Evolutionary conservation across 495 filamentous ascomycete genomes (phyloP).

Genomic region (Podospora anserina): DNA sequence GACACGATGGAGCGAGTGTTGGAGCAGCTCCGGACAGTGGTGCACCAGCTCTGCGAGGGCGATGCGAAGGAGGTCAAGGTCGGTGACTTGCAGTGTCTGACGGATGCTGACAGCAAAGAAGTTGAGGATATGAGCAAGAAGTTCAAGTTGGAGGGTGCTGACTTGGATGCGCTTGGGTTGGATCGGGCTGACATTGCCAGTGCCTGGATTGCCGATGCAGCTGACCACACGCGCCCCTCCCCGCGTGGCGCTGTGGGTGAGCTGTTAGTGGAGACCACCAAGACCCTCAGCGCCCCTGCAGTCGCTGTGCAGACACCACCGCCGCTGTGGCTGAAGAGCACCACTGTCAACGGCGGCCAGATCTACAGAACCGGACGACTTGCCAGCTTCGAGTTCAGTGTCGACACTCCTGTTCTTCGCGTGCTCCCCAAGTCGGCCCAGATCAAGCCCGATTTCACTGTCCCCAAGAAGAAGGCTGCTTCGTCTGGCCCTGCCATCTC

Average conservation of each 20-base stretch:
- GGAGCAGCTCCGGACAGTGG: conserved; percentile 29
- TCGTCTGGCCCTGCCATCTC: conserved; percentile 13
- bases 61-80: conserved; percentile 23
- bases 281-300: conserved; percentile 11
- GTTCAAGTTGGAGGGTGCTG: conserved; percentile 5
- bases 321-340: neutral
- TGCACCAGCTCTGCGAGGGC: conserved; percentile 33
- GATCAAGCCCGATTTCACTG: conserved; percentile 11
- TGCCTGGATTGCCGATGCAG: conserved; percentile 42
- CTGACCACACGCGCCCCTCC: conserved; percentile 33
- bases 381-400: conserved; percentile 28
- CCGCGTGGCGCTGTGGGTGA: conserved; percentile 48
- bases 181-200: conserved; percentile 21
- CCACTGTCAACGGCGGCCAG: conserved; percentile 1
- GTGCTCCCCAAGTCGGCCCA: conserved; percentile 15
- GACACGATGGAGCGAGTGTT: conserved; percentile 35
- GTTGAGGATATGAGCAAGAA: conserved; percentile 13
- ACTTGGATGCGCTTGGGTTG: conserved; percentile 9
- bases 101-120: conserved; percentile 27
- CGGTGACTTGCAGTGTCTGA: conserved; percentile 27
- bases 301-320: conserved; percentile 4
- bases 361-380: conserved; percentile 35
- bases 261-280: conserved; percentile 32
- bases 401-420: conserved; percentile 8
- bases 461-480: conserved; percentile 16